phyloP scores from a whole-genome alignment of 176 grass and related monocot genomes.

The Tillandsia fasciculata region DNA sequence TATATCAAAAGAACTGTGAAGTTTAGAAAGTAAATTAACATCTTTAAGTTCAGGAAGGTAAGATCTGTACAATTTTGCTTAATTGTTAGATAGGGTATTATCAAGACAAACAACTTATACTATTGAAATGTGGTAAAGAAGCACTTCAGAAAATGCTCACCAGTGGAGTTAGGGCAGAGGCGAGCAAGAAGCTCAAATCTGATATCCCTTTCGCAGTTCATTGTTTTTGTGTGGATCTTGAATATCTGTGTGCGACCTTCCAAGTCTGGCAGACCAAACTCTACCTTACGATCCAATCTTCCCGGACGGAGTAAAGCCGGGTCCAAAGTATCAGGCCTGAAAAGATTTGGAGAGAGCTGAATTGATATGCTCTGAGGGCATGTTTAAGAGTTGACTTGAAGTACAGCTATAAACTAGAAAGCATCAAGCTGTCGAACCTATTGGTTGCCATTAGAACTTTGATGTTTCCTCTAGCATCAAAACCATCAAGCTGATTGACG shows the following conservation, averaged over 20 bases:
- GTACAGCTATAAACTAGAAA: background rate
- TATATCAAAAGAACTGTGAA: too few relatives aligned
- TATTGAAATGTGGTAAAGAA: background rate
- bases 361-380: background rate
- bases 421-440: slow-evolving; percentile 31
- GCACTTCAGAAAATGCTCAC: slow-evolving; percentile 14
- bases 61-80: too few relatives aligned
- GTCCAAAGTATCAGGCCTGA: slow-evolving; percentile 83
- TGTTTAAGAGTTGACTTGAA: background rate
- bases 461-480: slow-evolving; percentile 92
- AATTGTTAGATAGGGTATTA: background rate
- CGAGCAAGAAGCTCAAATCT: slow-evolving; percentile 84
- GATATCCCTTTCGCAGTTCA: slow-evolving; percentile 90
- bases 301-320: slow-evolving; percentile 76
- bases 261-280: slow-evolving; percentile 82
- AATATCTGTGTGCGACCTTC: slow-evolving; percentile 91
- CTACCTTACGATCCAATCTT: slow-evolving; percentile 80
- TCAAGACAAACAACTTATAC: background rate
- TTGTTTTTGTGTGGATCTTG: slow-evolving; percentile 86
- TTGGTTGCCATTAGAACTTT: slow-evolving; percentile 99
- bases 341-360: background rate
- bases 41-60: too few relatives aligned
- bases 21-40: too few relatives aligned
- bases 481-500: slow-evolving; percentile 92
- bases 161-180: slow-evolving; percentile 92